Base-by-base conservation (phyloP, 192 early-diverging fungal genomes). In the Fimicolochytrium jonesii region DNA sequence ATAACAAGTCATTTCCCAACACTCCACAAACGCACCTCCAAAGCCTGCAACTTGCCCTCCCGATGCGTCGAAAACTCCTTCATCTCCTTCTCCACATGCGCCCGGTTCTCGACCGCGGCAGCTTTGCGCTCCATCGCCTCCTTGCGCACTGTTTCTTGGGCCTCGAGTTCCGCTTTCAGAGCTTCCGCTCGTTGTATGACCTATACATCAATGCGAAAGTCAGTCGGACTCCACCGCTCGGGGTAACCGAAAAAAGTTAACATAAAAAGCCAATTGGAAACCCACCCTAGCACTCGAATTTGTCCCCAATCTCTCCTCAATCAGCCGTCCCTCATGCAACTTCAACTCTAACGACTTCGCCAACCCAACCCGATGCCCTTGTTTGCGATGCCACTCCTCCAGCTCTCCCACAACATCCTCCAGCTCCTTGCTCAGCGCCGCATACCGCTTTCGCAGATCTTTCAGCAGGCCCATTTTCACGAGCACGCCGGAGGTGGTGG, bases 61-160 rank as follows among this genome's bases (percentile, higher is more conserved):
- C 92, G 91, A 70, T 98, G 86, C 32, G 76, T 76, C 49, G 87
- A 84, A 42, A 95, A 92, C 65, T 95, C 92, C 23, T 79, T 75
- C 92, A 97, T 96, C 67, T 98, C 94, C 35, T 49, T 51, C 65
- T 76, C 71, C 44, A 94, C 88, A 31, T 78, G 73, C 45, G 79
- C 59, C 18, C 77, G 81, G 11, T 84, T 79, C 31, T 63, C 68
- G 13, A 70, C 25, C 22, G 84, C 85, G 10, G 77, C 74, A 28
- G 42, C 29, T n/a, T 75, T 67, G 34, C 71, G 66, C 56, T 73
- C 77, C 15, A 64, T 32, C 0, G 69, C 70, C 1, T 89, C 77
- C 3, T 69, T 56, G 6, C 73, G 51, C 20, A 75, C 70, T 69
- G 41, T 33, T 46, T 80, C 74, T 20, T 77, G 70, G 17, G 81